Evolutionary conservation across 352 stramenopile species (phyloP).

Genomic region (Phytophthora fragariaefolia): DNA sequence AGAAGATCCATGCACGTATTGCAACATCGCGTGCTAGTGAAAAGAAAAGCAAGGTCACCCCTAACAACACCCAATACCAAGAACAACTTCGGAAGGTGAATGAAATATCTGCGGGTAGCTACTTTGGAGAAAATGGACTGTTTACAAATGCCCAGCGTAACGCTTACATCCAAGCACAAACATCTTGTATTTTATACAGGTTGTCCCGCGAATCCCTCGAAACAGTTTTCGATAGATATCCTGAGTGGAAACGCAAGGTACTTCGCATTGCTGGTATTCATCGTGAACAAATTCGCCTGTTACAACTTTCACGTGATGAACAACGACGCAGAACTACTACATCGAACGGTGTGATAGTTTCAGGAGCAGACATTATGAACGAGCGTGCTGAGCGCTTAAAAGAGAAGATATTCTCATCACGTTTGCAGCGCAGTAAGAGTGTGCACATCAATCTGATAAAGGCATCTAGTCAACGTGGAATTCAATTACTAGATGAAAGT

Average conservation of each 20-base stretch:
- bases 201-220: constrained; percentile 69
- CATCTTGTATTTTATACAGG: constrained; percentile 68
- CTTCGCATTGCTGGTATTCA: constrained; percentile 67
- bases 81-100: constrained; percentile 56
- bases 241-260: constrained; percentile 72
- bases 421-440: not conserved
- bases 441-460: not conserved
- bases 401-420: not conserved
- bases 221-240: constrained; percentile 69
- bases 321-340: constrained; percentile 11
- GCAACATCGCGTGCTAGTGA: not conserved
- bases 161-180: constrained; percentile 50
- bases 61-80: not conserved
- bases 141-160: constrained; percentile 59
- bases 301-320: constrained; percentile 11
- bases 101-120: constrained; percentile 53
- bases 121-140: constrained; percentile 73
- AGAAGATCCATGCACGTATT: not conserved
- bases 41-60: not conserved
- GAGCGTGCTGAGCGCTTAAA: not conserved
- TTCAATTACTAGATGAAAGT: not conserved
- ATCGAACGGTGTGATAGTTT: constrained; percentile 11
- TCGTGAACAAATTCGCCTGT: constrained; percentile 50
- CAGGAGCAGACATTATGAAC: constrained; percentile 37
- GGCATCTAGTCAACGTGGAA: not conserved